A percentile compares a stretch with the other conserved stretches of the same genome.
Conservation (phyloP, 2,329 filamentous ascomycete genomes). For the Alternaria alternata region DNA sequence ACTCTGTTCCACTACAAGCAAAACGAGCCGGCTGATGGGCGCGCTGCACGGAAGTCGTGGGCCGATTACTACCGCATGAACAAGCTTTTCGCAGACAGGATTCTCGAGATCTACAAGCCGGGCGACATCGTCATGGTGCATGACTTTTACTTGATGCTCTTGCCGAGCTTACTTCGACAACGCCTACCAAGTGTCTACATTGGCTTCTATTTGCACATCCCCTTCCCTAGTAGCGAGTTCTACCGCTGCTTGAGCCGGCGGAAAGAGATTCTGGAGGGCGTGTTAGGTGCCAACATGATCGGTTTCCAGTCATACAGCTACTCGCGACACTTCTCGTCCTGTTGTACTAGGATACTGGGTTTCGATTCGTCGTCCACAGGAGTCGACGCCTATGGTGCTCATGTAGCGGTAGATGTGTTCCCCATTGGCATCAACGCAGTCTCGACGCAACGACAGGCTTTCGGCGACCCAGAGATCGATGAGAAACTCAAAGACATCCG, state of each 20-base stretch:
- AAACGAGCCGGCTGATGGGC: slow-evolving; percentile 86
- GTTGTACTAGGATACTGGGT: slow-evolving; percentile 89
- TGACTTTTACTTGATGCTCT: slow-evolving; percentile 90
- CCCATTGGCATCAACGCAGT: slow-evolving; percentile 93
- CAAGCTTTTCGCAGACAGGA: slow-evolving; percentile 87
- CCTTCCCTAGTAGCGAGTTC: slow-evolving; percentile 96
- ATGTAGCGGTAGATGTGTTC: slow-evolving; percentile 91
- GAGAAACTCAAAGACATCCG: slow-evolving; percentile 76
- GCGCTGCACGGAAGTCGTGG: slow-evolving; percentile 83
- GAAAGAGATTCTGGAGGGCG: slow-evolving; percentile 89
- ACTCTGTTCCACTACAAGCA: slow-evolving; percentile 96
- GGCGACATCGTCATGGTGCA: slow-evolving; percentile 93
- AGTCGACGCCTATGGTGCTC: slow-evolving; percentile 86
- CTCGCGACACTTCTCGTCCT: slow-evolving; percentile 91
- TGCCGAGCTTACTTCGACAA: slow-evolving; percentile 88
- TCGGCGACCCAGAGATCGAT: slow-evolving; percentile 72
- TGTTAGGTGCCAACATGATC: slow-evolving; percentile 89
- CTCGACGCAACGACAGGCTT: slow-evolving; percentile 78
- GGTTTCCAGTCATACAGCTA: slow-evolving; percentile 97
- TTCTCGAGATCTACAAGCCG: slow-evolving; percentile 87
- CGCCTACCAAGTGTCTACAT: slow-evolving; percentile 89
- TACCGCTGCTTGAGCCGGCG: slow-evolving; percentile 85
- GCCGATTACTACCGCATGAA: slow-evolving; percentile 94
- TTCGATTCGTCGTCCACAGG: slow-evolving; percentile 86
- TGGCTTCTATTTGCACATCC: slow-evolving; percentile 91